These are phyloP conservation scores for Lachnellula cervina DNA, from an alignment of 2,329 filamentous ascomycete species.

Conservation along the genomic window DNA sequence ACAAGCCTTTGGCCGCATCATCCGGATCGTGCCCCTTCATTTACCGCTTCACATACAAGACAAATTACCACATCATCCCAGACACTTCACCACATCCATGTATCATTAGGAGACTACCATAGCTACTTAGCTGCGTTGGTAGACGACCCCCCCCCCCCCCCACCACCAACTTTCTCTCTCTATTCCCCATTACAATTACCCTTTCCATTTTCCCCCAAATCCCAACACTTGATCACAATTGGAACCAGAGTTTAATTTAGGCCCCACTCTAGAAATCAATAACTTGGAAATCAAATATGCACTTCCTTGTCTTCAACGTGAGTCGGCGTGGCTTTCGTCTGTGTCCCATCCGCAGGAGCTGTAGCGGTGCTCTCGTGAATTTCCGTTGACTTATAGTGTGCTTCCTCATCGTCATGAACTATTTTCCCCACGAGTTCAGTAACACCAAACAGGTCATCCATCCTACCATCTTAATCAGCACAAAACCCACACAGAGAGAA, in stretches of 20 bases:
- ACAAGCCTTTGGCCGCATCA: conserved; percentile 58
- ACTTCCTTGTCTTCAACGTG: conserved; percentile 8
- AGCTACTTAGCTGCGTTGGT: background rate
- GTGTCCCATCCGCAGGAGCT: background rate
- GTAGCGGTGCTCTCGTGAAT: conserved; percentile 15
- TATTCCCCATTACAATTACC: no score
- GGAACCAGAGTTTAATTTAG: background rate
- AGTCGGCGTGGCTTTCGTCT: background rate
- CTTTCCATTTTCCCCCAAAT: no score
- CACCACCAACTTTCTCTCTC: no score
- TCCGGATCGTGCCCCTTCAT: conserved; percentile 63
- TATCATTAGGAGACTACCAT: background rate
- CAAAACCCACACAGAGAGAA: background rate
- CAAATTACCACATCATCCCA: background rate
- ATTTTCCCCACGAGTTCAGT: conserved; percentile 41
- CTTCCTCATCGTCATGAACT: conserved; percentile 16
- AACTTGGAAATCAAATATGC: background rate
- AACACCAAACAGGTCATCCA: conserved; percentile 62
- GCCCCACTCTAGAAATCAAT: background rate
- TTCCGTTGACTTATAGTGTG: conserved; percentile 4
- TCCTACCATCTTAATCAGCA: conserved; percentile 26
- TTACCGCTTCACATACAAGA: background rate
- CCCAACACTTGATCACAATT: no score
- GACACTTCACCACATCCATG: background rate
- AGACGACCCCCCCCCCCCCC: no score